Evolutionary conservation across 768 basidiomycete genomes (phyloP).

Genomic region (Russula dissimulans): DNA sequence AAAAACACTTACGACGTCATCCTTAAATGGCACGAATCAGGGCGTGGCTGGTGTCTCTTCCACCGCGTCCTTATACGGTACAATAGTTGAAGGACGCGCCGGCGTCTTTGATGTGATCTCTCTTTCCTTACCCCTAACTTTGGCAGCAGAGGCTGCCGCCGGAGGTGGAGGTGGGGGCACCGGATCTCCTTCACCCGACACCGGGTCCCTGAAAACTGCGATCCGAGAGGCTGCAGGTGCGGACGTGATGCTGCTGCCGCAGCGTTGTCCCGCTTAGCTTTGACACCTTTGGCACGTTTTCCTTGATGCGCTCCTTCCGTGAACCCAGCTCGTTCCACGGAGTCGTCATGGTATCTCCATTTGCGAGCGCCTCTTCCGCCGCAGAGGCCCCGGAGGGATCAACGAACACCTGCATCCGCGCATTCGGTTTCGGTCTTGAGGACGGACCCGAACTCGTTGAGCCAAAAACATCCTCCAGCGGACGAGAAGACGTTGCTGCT

Average conservation of each 20-base stretch:
- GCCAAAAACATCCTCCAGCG: constrained; percentile 26
- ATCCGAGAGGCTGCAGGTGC: constrained; percentile 42
- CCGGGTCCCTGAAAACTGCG: constrained; percentile 55
- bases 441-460: constrained; percentile 20
- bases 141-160: constrained; percentile 20
- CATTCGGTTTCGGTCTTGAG: constrained; percentile 37
- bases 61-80: constrained; percentile 24
- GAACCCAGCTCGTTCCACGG: constrained; percentile 72
- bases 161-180: constrained; percentile 29
- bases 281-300: constrained; percentile 63
- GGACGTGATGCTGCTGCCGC: constrained; percentile 49
- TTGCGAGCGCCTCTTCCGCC: constrained; percentile 37
- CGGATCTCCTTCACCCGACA: constrained; percentile 28
- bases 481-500: constrained; percentile 12
- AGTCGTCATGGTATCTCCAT: constrained; percentile 28
- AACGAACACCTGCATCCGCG: constrained; percentile 60
- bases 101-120: constrained; percentile 29
- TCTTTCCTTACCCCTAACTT: constrained; percentile 21
- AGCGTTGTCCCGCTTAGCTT: constrained; percentile 61
- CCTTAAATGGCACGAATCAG: constrained; percentile 62
- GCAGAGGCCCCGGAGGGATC: constrained; percentile 54
- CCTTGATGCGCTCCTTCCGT: constrained; percentile 69
- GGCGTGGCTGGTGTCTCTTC: constrained; percentile 37
- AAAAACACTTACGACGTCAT: constrained; percentile 44
- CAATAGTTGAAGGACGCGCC: constrained; percentile 20